Conservation (phyloP, 1,139 yeast species). For the Scheffersomyces titani region DNA sequence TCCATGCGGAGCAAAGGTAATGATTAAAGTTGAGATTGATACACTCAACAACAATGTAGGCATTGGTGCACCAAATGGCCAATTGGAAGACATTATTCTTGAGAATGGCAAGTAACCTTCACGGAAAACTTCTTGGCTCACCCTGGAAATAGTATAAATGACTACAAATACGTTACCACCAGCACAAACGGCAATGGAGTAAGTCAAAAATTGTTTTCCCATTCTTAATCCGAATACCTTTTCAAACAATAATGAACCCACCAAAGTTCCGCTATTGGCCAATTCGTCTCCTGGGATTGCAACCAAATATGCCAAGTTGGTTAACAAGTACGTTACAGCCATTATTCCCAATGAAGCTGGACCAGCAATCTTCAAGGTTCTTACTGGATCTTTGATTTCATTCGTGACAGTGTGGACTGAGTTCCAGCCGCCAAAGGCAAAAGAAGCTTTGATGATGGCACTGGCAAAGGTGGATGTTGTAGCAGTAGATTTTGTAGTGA, state of each 20-base stretch:
- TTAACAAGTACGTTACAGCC: conserved; percentile 51
- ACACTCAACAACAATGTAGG: conserved; percentile 45
- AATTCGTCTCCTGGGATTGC: conserved; percentile 57
- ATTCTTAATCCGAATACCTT: conserved; percentile 53
- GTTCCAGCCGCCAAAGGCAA: conserved; percentile 67
- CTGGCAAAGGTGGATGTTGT: conserved; percentile 50
- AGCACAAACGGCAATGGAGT: conserved; percentile 59
- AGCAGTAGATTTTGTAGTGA: conserved; percentile 26
- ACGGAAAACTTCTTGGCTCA: conserved; percentile 64
- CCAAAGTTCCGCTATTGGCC: conserved; percentile 53
- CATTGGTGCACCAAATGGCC: conserved; percentile 59
- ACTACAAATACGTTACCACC: conserved; percentile 67
- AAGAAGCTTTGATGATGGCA: conserved; percentile 59
- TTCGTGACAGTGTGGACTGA: conserved; percentile 62
- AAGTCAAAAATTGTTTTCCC: conserved; percentile 55
- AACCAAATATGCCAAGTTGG: conserved; percentile 58
- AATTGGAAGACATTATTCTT: conserved; percentile 52
- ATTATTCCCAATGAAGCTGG: conserved; percentile 53
- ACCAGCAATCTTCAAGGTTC: conserved; percentile 62
- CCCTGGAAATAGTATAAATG: conserved; percentile 57
- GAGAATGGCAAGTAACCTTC: conserved; percentile 64
- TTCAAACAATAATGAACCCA: conserved; percentile 60
- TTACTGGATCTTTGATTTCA: conserved; percentile 59
- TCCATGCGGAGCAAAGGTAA: conserved; percentile 70
- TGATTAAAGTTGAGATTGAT: conserved; percentile 36